These are phyloP conservation scores for Trypanosoma mega DNA, from an alignment of 208 protist species.

Conservation along the genomic window DNA sequence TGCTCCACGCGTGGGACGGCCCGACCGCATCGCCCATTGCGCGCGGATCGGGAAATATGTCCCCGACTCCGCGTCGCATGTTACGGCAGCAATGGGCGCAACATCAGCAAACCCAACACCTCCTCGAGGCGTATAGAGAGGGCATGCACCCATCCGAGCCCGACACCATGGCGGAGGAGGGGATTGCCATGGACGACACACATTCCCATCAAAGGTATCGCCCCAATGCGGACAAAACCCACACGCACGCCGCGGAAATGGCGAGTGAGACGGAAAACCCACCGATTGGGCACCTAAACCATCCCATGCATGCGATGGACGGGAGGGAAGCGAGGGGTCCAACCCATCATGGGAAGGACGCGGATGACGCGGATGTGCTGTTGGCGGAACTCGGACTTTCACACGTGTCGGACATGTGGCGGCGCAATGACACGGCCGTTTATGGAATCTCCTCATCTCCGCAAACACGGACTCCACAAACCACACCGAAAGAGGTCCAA, in stretches of 20 bases:
- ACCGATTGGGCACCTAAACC: too few species aligned
- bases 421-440: neutral
- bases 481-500: neutral
- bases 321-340: neutral
- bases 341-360: neutral
- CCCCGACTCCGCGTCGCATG: slow-evolving; percentile 47
- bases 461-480: neutral
- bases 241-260: too few species aligned
- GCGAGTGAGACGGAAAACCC: too few species aligned
- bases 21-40: too few species aligned
- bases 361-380: slow-evolving; percentile 23
- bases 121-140: slow-evolving; percentile 46
- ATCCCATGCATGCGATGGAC: too few species aligned
- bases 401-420: slow-evolving; percentile 18
- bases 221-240: neutral
- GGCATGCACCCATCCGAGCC: slow-evolving; percentile 17
- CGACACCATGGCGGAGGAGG: neutral
- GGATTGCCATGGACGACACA: too few species aligned
- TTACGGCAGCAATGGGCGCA: slow-evolving; percentile 64
- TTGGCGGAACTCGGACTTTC: slow-evolving; percentile 31
- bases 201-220: too few species aligned
- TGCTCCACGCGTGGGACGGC: slow-evolving; percentile 49
- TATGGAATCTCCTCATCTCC: slow-evolving; percentile 30
- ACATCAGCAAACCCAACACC: slow-evolving; percentile 57
- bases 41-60: too few species aligned